These are phyloP conservation scores for Lizonia empirigonia DNA, from an alignment of 2,329 filamentous ascomycete species.

Conservation along the genomic window DNA sequence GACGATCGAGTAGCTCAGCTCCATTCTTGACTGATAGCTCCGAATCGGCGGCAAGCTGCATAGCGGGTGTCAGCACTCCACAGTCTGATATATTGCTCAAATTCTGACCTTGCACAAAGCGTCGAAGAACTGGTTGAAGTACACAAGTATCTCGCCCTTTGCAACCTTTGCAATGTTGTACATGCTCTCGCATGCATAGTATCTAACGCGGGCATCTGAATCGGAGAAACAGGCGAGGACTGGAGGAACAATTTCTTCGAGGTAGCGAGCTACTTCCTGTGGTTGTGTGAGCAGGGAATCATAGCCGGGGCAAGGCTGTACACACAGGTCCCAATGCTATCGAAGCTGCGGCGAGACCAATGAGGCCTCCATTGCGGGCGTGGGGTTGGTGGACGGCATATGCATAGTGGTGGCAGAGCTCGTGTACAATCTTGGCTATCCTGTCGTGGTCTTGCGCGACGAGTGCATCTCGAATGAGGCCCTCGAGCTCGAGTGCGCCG, in stretches of 20 bases:
- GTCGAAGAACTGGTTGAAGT: constrained; percentile 99
- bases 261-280: constrained; percentile 87
- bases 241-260: constrained; percentile 92
- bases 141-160: constrained; percentile 94
- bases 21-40: constrained; percentile 98
- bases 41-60: constrained; percentile 88
- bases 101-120: constrained; percentile 84
- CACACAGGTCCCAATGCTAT: constrained; percentile 91
- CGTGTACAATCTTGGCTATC: constrained; percentile 87
- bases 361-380: constrained; percentile 93
- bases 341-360: constrained; percentile 91
- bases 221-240: constrained; percentile 97
- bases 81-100: not conserved
- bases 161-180: constrained; percentile 99
- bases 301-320: constrained; percentile 25
- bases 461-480: constrained; percentile 83
- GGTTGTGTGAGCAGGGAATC: constrained; percentile 22
- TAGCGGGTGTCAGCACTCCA: constrained; percentile 25
- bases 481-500: constrained; percentile 92
- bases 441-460: constrained; percentile 75
- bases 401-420: constrained; percentile 96
- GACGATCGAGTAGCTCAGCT: constrained; percentile 88
- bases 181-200: constrained; percentile 99
- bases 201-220: constrained; percentile 94
- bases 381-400: constrained; percentile 97